Evolutionary conservation across 345 rosid species (phyloP), one percentile per base, ranked within the genome.

Genomic region (Eucalyptus pauciflora): DNA sequence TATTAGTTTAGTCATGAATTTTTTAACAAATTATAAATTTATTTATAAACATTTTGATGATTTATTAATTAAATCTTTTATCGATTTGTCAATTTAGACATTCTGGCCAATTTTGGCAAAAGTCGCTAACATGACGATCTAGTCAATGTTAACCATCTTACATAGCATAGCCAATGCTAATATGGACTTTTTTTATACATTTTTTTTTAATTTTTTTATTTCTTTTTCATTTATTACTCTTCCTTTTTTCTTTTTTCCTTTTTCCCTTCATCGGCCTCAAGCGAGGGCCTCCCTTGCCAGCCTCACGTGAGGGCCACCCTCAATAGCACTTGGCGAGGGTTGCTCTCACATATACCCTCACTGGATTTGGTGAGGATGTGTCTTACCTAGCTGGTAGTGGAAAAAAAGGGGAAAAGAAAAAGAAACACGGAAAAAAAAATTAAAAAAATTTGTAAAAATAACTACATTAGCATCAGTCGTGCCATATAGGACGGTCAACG

Each of bases 381-480:
- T 12, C 62, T 56, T 24, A 56, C 27, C 60, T 56, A 56, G 62
- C 6, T 56, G 1, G 62, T 1, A 24, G 1, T 4, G 27, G 62
- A 9, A 24, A 8, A 56, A 10, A 20, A 25, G 29, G 27, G 10
- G 8, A 24, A 56, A 1, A 4, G 3, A 24, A 56, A 24, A 24
- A 4, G 13, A 24, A 56, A 56, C 13, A 25, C 12, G 24, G 24
- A 56, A 29, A 24, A 56, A 8, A 54, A 4, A 9, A 9, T 2
- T 8, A 2, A 22, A 56, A 9, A 54, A 54, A 56, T 4, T 17
- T 56, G 13, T 56, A 24, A 56, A 56, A 24, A 1, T 56, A 9
- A 25, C 6, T 13, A 56, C 3, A 1, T 56, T 22, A 56, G 29
- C 1, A 0, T 13, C 1, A 18, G 1, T 0, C 4, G 62, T 22